These are phyloP conservation scores for Schizosaccharomyces pombe DNA, from an alignment of 805 yeast species.

Conservation along the genomic window DNA sequence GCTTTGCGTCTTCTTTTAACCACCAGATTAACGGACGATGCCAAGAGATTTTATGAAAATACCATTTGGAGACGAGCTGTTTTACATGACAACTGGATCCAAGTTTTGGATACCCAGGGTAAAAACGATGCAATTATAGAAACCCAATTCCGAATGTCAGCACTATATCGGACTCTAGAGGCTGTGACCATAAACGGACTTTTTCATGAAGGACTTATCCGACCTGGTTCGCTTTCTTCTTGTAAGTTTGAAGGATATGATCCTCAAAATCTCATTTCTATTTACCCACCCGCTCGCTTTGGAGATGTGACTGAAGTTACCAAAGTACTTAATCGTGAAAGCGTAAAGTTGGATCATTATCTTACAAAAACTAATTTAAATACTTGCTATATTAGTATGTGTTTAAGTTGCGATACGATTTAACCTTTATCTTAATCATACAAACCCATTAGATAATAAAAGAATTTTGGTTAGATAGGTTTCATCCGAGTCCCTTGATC, in stretches of 20 bases:
- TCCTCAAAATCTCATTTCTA: background rate
- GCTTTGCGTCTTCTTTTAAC: background rate
- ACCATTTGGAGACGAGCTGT: conserved; percentile 3
- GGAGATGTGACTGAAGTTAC: background rate
- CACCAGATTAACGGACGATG: background rate
- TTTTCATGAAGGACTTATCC: background rate
- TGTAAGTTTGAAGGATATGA: background rate
- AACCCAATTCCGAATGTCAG: background rate
- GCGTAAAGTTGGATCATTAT: background rate
- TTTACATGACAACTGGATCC: background rate
- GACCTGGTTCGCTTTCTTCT: background rate
- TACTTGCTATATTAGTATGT: background rate
- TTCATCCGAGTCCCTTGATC: no score
- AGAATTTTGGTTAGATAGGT: background rate
- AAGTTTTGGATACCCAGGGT: background rate
- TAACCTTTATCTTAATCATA: background rate
- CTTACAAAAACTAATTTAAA: background rate
- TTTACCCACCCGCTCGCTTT: background rate
- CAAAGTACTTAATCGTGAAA: background rate
- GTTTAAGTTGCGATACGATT: background rate
- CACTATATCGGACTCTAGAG: background rate
- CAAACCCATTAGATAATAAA: background rate
- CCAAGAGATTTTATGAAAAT: background rate
- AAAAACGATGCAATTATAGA: background rate
- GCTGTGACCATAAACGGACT: background rate